Evolutionary conservation across 2,329 filamentous ascomycete genomes (phyloP), one percentile per base, ranked within the genome.

Genomic region (Clonostachys solani): DNA sequence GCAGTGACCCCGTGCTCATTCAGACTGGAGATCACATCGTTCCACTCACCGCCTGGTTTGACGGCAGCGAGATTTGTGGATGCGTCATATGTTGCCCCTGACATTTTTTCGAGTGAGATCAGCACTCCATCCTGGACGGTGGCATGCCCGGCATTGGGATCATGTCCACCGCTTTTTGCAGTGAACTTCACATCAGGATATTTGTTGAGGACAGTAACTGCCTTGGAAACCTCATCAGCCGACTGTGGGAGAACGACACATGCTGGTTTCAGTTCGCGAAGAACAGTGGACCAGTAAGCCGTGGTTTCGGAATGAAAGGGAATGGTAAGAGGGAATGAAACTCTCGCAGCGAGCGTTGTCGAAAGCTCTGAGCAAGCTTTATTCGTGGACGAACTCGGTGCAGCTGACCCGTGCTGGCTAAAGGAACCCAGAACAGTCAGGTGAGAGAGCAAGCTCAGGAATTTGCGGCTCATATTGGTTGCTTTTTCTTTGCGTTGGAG

Each of bases 131-230:
- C 64, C 36, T 61, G 43, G 6, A 66, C 53, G 18, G 56, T 64
- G 8, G 65, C 56, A 44, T 64, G 64, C 2, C 62, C 57, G 7
- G 52, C 49, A 47, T 69, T 68, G 1, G 66, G 64, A 44, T 63
- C 57, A 49, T 73, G 68, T 3, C 71, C 66, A 13, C 66, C 67
- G 44, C 63, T 64, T 52, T 66, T 65, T 47, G 65, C 61, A 12
- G 66, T 60, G 52, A 68, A 69, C 13, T 52, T 12, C 9, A 65
- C 65, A 40, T 57, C 54, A 3, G 58, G 52, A 47, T 60, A 55
- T 33, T 56, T 49, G 41, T 61, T 57, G n/a, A 69, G 54, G 10
- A 62, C 44, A 13, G 49, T 56, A 12, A 69, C 56, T n/a, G 60
- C 55, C 4, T 52, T 49, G 23, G 66, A 57, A 15, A 68, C 64